Evolutionary conservation across 257 asterid genomes (phyloP), one percentile per base, ranked within the genome.

Genomic region (Capsicum baccatum): DNA sequence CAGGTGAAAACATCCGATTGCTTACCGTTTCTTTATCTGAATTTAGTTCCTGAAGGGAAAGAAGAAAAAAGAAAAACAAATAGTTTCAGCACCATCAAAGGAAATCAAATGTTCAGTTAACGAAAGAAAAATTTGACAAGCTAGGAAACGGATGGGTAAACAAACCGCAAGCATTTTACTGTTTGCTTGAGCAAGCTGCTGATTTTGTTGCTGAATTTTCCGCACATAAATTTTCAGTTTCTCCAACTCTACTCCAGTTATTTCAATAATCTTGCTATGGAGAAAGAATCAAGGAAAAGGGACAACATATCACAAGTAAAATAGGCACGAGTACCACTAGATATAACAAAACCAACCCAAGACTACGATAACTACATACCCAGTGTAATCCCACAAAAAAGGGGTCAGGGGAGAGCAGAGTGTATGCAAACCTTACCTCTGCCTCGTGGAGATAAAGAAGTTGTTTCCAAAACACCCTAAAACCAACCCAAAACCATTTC

Each of bases 121-220:
- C 55, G 33, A 54, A 79, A 33, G 15, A 83, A 73, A 50, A 83
- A 12, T 68, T 55, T 83, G 58, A 68, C 2, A 11, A 9, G 19
- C 21, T 68, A 13, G 47, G 56, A 68, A 42, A 37, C 15, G 44
- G 85, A 60, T 55, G 63, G 56, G 79, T 21, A 80, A 44, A 82
- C 92, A 85, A 83, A 91, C 98, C 90, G 73, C 88, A 66, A 95
- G 91, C 89, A 91, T 84, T 79, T 91, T 93, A 81, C 88, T 85
- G 86, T 92, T 89, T 55, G 93, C 85, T 48, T 85, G 85, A 84
- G 94, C 98, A n/a, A 94, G 89, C 69, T 87, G 93, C 56, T 63
- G 86, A 86, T 95, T 95, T 85, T 95, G 98, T 85, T 86, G 94
- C 85, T 85, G 93, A 90, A 91, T 19, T 89, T 92, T 92, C 85